Conservation (phyloP, 352 stramenopile species). For the Phytophthora brassicae region DNA sequence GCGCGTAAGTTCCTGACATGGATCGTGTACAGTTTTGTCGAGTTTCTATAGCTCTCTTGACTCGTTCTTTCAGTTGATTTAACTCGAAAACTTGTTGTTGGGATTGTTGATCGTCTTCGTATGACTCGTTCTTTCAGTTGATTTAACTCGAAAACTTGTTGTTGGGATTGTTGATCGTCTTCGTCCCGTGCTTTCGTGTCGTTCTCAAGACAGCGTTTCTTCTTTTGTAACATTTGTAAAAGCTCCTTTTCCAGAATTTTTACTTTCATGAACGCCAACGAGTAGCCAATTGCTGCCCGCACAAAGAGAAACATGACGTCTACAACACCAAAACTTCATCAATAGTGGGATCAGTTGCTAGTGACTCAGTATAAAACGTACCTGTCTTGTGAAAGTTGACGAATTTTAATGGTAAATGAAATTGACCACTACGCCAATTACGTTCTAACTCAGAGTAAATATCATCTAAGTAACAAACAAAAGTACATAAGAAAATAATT, state of each 20-base stretch:
- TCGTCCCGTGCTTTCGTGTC: conserved; percentile 24
- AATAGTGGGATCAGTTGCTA: neutral
- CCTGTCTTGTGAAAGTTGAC: conserved; percentile 64
- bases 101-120: conserved; percentile 26
- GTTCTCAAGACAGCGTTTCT: conserved; percentile 21
- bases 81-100: conserved; percentile 18
- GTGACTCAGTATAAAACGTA: conserved; percentile 1
- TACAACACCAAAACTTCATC: conserved; percentile 3
- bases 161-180: conserved; percentile 29
- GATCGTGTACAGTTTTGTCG: conserved; percentile 34
- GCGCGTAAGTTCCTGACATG: conserved; percentile 61
- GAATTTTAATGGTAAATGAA: conserved; percentile 71
- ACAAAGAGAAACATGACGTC: conserved; percentile 79
- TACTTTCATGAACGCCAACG: conserved; percentile 59
- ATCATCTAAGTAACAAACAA: conserved; percentile 36
- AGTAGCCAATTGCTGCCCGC: conserved; percentile 64
- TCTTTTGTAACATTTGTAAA: conserved; percentile 30
- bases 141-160: conserved; percentile 13
- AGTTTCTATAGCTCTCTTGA: conserved; percentile 31
- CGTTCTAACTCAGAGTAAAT: conserved; percentile 73
- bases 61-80: conserved; percentile 26
- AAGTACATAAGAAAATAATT: too few relatives aligned
- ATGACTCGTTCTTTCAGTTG: conserved; percentile 34
- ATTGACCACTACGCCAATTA: conserved; percentile 42
- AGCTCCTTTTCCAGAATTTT: conserved; percentile 53